These are phyloP conservation scores for Lathyrus oleraceus DNA, from an alignment of 306 rosid genomes.

Conservation along the genomic window DNA sequence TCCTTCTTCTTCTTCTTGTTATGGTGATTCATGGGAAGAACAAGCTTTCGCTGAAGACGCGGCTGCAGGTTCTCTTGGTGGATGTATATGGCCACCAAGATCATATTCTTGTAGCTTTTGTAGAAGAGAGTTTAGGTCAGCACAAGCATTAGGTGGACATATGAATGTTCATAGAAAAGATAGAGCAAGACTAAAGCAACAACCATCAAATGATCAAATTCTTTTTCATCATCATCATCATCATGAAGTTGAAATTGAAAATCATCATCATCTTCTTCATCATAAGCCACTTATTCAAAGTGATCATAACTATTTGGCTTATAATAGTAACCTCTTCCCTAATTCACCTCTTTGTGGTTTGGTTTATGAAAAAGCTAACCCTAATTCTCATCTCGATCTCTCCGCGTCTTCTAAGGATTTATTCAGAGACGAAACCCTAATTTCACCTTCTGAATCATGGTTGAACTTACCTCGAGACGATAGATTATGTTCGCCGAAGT, in stretches of 20 bases:
- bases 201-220: conserved; percentile 36
- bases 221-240: conserved; percentile 13
- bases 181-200: conserved; percentile 78
- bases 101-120: conserved; percentile 92
- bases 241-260: not conserved
- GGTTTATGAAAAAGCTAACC: conserved; percentile 54
- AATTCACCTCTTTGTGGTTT: conserved; percentile 56
- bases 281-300: not conserved
- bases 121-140: conserved; percentile 86
- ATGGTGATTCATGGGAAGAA: conserved; percentile 85
- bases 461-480: conserved; percentile 43
- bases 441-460: conserved; percentile 43
- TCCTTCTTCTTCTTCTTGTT: conserved; percentile 35
- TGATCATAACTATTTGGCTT: not conserved
- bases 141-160: conserved; percentile 95
- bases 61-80: conserved; percentile 63
- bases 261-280: not conserved
- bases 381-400: conserved; percentile 47
- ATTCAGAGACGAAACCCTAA: conserved; percentile 30
- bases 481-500: conserved; percentile 29
- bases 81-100: conserved; percentile 94
- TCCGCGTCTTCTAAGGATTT: conserved; percentile 42
- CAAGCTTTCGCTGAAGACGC: conserved; percentile 91
- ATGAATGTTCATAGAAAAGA: conserved; percentile 97
- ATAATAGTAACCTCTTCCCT: conserved; percentile 40